phyloP scores from a whole-genome alignment of 2,329 filamentous ascomycete species.

The Emergomyces orientalis region DNA sequence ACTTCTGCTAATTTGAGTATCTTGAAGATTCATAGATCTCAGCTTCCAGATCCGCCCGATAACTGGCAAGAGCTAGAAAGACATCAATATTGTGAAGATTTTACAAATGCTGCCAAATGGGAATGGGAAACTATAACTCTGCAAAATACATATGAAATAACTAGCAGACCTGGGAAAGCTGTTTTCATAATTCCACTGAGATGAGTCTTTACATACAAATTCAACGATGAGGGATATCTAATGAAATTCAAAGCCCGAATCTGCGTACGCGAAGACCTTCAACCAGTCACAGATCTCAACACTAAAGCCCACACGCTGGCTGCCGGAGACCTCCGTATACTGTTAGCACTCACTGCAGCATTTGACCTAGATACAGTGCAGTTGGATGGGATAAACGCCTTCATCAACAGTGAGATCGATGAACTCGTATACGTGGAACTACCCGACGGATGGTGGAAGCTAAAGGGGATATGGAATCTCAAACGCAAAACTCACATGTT shows the following conservation, averaged over 20 bases:
- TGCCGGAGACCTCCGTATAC: not conserved
- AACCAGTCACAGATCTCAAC: not conserved
- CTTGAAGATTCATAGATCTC: not conserved
- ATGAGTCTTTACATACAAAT: slow-evolving; percentile 8
- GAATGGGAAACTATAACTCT: not conserved
- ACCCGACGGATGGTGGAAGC: not conserved
- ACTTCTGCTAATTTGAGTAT: too few species aligned
- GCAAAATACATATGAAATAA: not conserved
- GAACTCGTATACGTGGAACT: not conserved
- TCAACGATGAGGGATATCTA: slow-evolving; percentile 6
- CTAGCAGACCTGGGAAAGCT: not conserved
- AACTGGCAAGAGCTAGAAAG: too few species aligned
- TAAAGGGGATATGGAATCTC: not conserved
- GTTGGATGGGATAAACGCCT: not conserved
- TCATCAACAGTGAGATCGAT: not conserved
- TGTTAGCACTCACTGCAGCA: not conserved
- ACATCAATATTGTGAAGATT: not conserved
- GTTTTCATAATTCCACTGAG: not conserved
- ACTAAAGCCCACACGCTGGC: not conserved
- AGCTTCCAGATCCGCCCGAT: too few species aligned
- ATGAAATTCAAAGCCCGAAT: slow-evolving; percentile 5
- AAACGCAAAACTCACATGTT: not conserved
- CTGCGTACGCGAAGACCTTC: slow-evolving; percentile 9
- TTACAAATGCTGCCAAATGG: not conserved
- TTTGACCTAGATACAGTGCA: not conserved